These are phyloP conservation scores for Colletotrichum tanaceti DNA, from an alignment of 2,329 filamentous ascomycete genomes.

Conservation along the genomic window DNA sequence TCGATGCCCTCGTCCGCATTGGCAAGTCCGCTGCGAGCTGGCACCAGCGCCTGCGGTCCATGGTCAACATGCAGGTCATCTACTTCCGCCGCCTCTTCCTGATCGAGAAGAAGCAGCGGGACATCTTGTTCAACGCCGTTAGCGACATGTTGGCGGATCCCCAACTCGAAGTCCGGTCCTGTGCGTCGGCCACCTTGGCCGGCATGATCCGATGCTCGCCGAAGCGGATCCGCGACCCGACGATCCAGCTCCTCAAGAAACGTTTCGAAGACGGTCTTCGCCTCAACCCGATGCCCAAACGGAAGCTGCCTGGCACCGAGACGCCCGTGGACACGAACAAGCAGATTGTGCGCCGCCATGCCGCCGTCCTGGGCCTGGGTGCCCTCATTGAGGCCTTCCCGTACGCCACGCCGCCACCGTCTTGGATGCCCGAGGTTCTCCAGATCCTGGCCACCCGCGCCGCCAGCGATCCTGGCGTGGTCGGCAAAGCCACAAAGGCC, in stretches of 20 bases:
- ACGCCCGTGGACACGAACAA: constrained; percentile 78
- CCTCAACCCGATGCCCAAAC: constrained; percentile 88
- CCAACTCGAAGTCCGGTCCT: constrained; percentile 93
- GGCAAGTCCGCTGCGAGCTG: constrained; percentile 86
- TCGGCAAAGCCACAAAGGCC: constrained; percentile 94
- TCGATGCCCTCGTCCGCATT: constrained; percentile 86
- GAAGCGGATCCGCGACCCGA: constrained; percentile 78
- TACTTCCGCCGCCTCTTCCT: constrained; percentile 98
- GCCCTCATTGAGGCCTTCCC: constrained; percentile 95
- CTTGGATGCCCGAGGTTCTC: constrained; percentile 93
- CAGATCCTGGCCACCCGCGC: constrained; percentile 86
- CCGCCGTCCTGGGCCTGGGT: constrained; percentile 90
- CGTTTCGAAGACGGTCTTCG: constrained; percentile 83
- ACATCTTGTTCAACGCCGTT: constrained; percentile 89
- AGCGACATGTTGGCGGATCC: constrained; percentile 92
- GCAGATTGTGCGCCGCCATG: constrained; percentile 85
- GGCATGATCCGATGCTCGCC: constrained; percentile 99
- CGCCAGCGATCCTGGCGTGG: constrained; percentile 88
- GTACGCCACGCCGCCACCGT: constrained; percentile 90
- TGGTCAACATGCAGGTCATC: constrained; percentile 98
- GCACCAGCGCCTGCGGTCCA: constrained; percentile 93
- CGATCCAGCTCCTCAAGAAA: constrained; percentile 79
- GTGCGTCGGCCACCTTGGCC: constrained; percentile 90
- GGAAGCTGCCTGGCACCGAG: constrained; percentile 71
- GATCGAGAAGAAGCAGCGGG: constrained; percentile 78